phyloP scores from a whole-genome alignment of 169 alveolate species.

The Neospora caninum region DNA sequence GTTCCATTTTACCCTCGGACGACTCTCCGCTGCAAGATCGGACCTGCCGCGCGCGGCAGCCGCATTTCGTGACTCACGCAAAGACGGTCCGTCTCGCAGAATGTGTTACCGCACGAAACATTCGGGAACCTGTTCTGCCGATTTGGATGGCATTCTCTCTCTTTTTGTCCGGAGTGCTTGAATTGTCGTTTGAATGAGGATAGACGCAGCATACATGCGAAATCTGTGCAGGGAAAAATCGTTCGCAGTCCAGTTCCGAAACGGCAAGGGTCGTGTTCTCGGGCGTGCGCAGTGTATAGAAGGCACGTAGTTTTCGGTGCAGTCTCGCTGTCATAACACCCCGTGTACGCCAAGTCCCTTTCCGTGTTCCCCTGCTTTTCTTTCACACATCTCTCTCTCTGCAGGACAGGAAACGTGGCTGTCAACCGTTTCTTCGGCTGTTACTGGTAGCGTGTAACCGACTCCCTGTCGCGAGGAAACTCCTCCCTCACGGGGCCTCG shows the following conservation, averaged over 20 bases:
- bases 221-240: background rate
- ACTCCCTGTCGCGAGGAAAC: no score
- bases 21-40: background rate
- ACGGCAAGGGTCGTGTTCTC: background rate
- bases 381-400: no score
- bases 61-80: background rate
- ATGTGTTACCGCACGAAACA: background rate
- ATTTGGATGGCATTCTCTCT: background rate
- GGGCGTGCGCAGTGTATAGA: background rate
- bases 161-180: background rate
- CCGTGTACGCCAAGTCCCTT: background rate
- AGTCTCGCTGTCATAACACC: background rate
- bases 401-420: no score
- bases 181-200: background rate
- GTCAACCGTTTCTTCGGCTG: no score
- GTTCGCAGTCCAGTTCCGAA: background rate
- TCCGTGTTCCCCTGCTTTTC: no score
- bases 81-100: background rate
- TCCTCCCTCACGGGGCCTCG: background rate
- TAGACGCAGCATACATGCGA: background rate
- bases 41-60: background rate
- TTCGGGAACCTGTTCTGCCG: background rate
- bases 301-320: conserved; percentile 1
- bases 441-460: no score
- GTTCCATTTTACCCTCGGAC: background rate